Evolutionary conservation across 306 rosid genomes (phyloP), one percentile per base, ranked within the genome.

Genomic region (Senna siamea): DNA sequence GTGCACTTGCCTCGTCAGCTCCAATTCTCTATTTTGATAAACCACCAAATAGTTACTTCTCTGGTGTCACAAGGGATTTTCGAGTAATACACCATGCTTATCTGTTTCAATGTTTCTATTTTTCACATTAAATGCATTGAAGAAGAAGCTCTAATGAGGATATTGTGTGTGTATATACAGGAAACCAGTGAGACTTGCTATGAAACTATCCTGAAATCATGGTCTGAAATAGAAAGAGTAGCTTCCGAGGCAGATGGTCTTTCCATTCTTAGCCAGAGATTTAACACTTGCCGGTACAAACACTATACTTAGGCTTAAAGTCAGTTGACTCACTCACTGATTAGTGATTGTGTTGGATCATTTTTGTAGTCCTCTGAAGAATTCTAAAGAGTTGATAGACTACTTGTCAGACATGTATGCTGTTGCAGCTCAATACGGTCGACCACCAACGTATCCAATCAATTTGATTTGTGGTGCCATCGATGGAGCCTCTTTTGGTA

Each of bases 401-500:
- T 71, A 75, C 80, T 38, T 93, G 72, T 58, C 5, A 1, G 0
- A 0, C 0, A 38, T 74, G 66, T 91, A 91, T 44, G 6, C 50
- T 0, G 0, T 0, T 20, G 88, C 92, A 7, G 98, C 97, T 5
- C 98, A 93, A 28, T 91, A 93, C 73, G 70, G 87, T 72, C 5
- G 1, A 0, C 96, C 97, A 2, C 91, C 96, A 2, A 35, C 0
- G 2, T 89, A 89, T 76, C 93, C 91, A 0, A 91, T 91, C 4
- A 85, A 9, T 7, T 12, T 66, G 44, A 57, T 93, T 0, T 93
- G 97, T 52, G 75, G 74, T 0, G 97, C 86, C 68, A 88, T 93
- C 47, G 96, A 93, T 52, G 80, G 80, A 71, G 77, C 76, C 77
- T 57, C 84, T 57, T 67, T 53, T 38, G 79, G 67, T n/a, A 67